phyloP scores from a whole-genome alignment of 164 flowering plant species.

The Magnolia kwangsiensis region DNA sequence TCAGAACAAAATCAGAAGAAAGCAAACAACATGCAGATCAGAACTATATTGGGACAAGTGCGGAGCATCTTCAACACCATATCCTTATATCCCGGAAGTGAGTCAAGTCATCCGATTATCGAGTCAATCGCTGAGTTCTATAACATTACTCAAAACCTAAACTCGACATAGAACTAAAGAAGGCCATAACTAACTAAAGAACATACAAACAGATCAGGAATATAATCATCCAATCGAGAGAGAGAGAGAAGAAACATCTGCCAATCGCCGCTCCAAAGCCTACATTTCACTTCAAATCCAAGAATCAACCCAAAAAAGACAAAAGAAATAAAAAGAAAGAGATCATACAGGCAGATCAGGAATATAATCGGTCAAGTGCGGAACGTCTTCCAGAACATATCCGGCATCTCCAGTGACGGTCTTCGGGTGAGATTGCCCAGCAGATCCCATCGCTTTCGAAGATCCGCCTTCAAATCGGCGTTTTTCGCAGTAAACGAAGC shows the following conservation, averaged over 20 bases:
- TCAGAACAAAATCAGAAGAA: no score
- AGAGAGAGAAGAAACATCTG: no score
- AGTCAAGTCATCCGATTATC: no score
- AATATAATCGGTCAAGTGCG: slow-evolving; percentile 56
- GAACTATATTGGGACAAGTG: no score
- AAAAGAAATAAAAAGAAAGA: neutral
- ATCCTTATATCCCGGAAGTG: no score
- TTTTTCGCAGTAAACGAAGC: neutral
- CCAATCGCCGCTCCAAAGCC: neutral
- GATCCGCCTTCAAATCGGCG: neutral
- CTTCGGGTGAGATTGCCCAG: slow-evolving; percentile 21
- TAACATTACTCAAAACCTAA: no score
- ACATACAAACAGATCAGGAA: neutral
- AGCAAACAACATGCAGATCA: no score
- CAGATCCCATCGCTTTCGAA: slow-evolving; percentile 3
- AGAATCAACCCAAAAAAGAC: neutral
- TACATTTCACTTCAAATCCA: neutral
- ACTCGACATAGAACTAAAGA: neutral
- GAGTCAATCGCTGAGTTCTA: no score
- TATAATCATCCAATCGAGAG: neutral
- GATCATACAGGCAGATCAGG: slow-evolving; percentile 43
- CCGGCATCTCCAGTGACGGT: slow-evolving; percentile 37
- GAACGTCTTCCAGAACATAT: slow-evolving; percentile 62
- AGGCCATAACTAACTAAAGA: neutral
- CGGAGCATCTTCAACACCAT: no score